Percentiles rank a stretch among this genome's conserved stretches.
Evolutionary conservation across 1,284 basidiomycete species (phyloP).

Genomic region (Cryptococcus sp.): DNA sequence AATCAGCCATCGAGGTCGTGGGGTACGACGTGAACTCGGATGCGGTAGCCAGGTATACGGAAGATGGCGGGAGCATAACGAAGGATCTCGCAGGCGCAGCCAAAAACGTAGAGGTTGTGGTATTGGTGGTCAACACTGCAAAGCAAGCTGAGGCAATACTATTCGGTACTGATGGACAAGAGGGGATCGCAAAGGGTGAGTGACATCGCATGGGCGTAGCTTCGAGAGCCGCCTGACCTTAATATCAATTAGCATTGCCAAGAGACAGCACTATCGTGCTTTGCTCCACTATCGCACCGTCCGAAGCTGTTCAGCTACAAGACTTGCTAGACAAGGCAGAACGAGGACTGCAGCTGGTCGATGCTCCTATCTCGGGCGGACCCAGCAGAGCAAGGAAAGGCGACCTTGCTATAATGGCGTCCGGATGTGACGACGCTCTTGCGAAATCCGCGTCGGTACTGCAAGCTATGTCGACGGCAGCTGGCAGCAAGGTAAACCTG

Average conservation of each 20-base stretch:
- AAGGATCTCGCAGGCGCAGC: conserved; percentile 18
- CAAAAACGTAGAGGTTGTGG: conserved; percentile 21
- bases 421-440: conserved; percentile 30
- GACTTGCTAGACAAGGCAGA: conserved; percentile 15
- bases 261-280: conserved; percentile 43
- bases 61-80: conserved; percentile 25
- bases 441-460: conserved; percentile 30
- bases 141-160: conserved; percentile 30
- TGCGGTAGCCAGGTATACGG: conserved; percentile 14
- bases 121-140: conserved; percentile 29
- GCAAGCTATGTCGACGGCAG: conserved; percentile 26
- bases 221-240: conserved; percentile 19
- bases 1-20: conserved; percentile 24
- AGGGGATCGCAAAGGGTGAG: conserved; percentile 26
- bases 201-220: background rate
- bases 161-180: conserved; percentile 21
- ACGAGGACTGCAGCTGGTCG: conserved; percentile 37
- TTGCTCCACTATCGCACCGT: conserved; percentile 46
- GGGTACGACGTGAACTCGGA: conserved; percentile 19
- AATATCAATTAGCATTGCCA: conserved; percentile 19
- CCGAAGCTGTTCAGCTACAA: conserved; percentile 30
- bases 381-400: conserved; percentile 37
- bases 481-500: conserved; percentile 27
- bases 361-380: conserved; percentile 50
- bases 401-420: conserved; percentile 47